Evolutionary conservation across 371 early-diverging fungal genomes (phyloP).

Genomic region (Mortierella sp.): DNA sequence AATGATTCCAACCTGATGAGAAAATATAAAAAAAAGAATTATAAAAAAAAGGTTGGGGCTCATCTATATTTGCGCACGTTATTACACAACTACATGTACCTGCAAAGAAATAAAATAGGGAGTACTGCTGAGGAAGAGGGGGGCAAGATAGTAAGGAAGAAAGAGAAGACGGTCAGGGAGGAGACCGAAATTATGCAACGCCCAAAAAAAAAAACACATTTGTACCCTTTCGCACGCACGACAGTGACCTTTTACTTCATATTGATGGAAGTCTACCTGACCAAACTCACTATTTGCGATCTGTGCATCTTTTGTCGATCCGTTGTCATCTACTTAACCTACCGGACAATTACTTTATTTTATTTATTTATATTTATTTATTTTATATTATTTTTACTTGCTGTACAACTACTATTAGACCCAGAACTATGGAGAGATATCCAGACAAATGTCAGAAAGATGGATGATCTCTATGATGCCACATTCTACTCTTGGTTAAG

Average conservation of each 20-base stretch:
- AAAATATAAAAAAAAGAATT: background rate
- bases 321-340: no score
- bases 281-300: no score
- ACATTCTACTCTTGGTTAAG: constrained; percentile 81
- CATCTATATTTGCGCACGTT: no score
- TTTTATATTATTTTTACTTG: no score
- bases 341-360: no score
- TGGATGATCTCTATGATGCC: constrained; percentile 81
- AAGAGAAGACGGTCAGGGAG: background rate
- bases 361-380: no score
- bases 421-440: constrained; percentile 73
- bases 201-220: background rate
- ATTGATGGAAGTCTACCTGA: no score
- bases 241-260: no score
- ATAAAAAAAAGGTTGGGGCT: background rate
- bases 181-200: no score
- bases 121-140: background rate
- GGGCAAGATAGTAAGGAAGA: constrained; percentile 1
- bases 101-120: background rate
- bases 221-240: no score
- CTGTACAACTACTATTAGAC: constrained; percentile 19
- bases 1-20: no score
- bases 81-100: background rate
- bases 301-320: no score
- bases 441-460: constrained; percentile 71